Evolutionary conservation across 768 basidiomycete genomes (phyloP), one percentile per base, ranked within the genome.

Genomic region (Auriscalpium vulgare): DNA sequence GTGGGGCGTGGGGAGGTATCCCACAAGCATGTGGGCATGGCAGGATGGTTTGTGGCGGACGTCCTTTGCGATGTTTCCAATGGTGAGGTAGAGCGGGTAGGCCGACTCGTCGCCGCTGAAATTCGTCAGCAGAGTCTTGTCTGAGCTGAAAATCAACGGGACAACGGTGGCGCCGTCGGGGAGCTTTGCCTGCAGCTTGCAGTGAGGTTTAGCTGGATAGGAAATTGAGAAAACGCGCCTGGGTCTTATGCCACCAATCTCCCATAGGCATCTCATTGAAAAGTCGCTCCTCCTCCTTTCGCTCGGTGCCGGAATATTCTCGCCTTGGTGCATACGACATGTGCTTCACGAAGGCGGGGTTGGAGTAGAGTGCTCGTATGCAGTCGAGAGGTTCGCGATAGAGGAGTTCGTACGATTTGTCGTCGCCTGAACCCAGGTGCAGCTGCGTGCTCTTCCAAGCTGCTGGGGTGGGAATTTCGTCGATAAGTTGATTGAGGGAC

Each of bases 71-170:
- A 80, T 65, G 54, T 75, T 76, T 0, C 74, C 76, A 36, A 77
- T 65, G 2, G 75, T 73, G 0, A 77, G 55, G 59, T 79, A 79
- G 0, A 79, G 69, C 0, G 78, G 78, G 60, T 72, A 79, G 10
- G 74, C 73, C 16, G 59, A 52, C 56, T 78, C 75, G 54, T 75
- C 71, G 3, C 70, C 60, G 8, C 65, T 58, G 54, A 78, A 75
- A 0, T 64, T 56, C 0, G 74, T 74, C 0, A 78, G 62, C 52
- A 71, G 66, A 0, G 75, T 79, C 50, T 78, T 79, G 63, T 81
- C 76, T 0, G 75, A 70, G 0, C 75, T 69, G 4, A 81, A 61
- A 16, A 80, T 77, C 6, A 81, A 48, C 0, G 77, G 78, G 0
- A 72, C 61, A 6, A 77, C 64, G 3, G 74, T 70, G 0, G 69